Conservation (phyloP, 106 monocot species). For the Chionographis japonica region DNA sequence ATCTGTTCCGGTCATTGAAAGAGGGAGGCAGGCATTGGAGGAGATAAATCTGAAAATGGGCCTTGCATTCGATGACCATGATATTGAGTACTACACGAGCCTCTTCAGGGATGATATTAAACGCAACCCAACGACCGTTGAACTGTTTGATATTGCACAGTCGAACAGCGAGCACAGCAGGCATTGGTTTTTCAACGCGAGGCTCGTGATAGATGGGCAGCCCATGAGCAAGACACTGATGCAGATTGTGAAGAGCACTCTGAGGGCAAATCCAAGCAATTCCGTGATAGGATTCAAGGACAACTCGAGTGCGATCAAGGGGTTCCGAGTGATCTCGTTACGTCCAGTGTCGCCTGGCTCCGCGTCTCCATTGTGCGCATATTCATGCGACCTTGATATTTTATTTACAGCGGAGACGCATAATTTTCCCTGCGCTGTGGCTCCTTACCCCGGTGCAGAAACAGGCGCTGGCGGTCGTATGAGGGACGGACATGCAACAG, state of each 20-base stretch:
- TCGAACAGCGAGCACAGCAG: constrained; percentile 95
- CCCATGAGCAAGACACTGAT: constrained; percentile 53
- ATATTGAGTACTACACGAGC: constrained; percentile 75
- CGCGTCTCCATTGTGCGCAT: constrained; percentile 29
- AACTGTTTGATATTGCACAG: constrained; percentile 98
- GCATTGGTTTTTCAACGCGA: constrained; percentile 95
- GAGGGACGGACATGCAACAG: constrained; percentile 93
- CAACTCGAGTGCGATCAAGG: constrained; percentile 96
- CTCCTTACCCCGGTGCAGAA: constrained; percentile 96
- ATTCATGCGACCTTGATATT: constrained; percentile 51
- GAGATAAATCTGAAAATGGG: constrained; percentile 89
- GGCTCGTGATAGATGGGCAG: constrained; percentile 77
- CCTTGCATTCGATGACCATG: constrained; percentile 96
- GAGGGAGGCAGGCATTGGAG: constrained; percentile 69
- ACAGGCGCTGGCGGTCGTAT: constrained; percentile 98
- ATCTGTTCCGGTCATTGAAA: constrained; percentile 69
- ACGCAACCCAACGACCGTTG: constrained; percentile 89
- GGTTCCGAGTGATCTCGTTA: constrained; percentile 45
- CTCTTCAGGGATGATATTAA: constrained; percentile 89
- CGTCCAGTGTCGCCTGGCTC: constrained; percentile 49
- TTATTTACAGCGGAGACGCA: constrained; percentile 95
- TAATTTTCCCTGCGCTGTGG: constrained; percentile 97
- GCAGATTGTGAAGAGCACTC: constrained; percentile 77
- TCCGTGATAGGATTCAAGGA: constrained; percentile 98
- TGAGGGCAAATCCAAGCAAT: constrained; percentile 80